Percentiles rank a stretch among this genome's conserved stretches.
Conservation (phyloP, 108 stramenopile species). For the Skeletonema potamos region DNA sequence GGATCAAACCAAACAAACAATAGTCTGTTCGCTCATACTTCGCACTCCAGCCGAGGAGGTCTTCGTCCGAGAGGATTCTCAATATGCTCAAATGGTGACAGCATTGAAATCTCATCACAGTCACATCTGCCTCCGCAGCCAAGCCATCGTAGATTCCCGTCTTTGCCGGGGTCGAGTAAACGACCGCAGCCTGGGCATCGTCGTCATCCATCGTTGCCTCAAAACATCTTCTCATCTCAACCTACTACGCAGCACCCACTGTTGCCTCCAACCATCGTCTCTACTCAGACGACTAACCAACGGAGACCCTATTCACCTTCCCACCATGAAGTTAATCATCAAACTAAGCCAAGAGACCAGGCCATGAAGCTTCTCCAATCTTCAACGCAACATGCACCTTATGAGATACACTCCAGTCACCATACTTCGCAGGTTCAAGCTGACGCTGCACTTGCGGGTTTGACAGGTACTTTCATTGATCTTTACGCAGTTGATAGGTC, state of each 20-base stretch:
- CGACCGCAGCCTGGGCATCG: slow-evolving; percentile 1
- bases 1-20: slow-evolving; percentile 38
- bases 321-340: not conserved
- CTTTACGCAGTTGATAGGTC: slow-evolving; percentile 36
- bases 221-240: not conserved
- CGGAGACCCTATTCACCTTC: not conserved
- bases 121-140: not conserved
- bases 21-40: slow-evolving; percentile 5
- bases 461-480: slow-evolving; percentile 22
- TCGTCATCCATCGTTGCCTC: slow-evolving; percentile 14
- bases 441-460: slow-evolving; percentile 40
- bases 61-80: slow-evolving; percentile 31
- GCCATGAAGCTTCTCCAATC: slow-evolving; percentile 1
- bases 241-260: not conserved
- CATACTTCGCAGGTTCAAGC: slow-evolving; percentile 30
- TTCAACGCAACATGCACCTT: slow-evolving; percentile 9
- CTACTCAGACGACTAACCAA: slow-evolving; percentile 5
- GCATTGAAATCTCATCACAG: slow-evolving; percentile 1
- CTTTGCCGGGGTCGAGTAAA: not conserved
- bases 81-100: not conserved
- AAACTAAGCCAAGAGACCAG: not conserved
- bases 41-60: not conserved
- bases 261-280: slow-evolving; percentile 17
- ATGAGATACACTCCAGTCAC: slow-evolving; percentile 29
- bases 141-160: slow-evolving; percentile 9